phyloP scores from a whole-genome alignment of 805 yeast species.

The Monosporozyma siamensis region DNA sequence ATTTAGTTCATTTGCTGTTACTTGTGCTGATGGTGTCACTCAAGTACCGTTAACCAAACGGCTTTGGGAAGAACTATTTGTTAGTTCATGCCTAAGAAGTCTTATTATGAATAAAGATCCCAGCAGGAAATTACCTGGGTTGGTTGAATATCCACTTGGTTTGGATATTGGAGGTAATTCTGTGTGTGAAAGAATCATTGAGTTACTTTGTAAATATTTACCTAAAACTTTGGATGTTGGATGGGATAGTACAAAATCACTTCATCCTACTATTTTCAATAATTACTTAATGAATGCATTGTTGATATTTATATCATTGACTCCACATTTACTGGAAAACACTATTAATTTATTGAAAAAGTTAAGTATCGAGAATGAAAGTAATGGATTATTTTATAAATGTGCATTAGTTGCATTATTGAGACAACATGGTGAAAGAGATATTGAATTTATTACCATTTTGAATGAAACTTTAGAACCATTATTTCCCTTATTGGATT shows the following conservation, averaged over 20 bases:
- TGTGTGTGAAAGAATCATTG: constrained; percentile 28
- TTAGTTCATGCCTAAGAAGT: constrained; percentile 47
- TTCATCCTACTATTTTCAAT: constrained; percentile 32
- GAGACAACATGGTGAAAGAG: constrained; percentile 16
- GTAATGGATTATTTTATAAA: constrained; percentile 19
- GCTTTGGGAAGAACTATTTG: constrained; percentile 55
- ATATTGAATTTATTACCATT: constrained; percentile 15
- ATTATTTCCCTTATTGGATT: constrained; percentile 13
- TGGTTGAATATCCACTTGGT: constrained; percentile 41
- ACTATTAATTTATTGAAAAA: constrained; percentile 14
- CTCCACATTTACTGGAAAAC: constrained; percentile 16
- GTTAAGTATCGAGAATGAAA: constrained; percentile 15
- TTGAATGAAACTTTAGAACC: constrained; percentile 15
- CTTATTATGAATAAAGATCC: constrained; percentile 44
- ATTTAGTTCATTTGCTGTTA: constrained; percentile 24
- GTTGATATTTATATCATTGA: constrained; percentile 16
- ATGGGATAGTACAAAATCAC: constrained; percentile 25
- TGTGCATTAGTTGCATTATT: constrained; percentile 20
- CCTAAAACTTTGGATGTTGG: constrained; percentile 43
- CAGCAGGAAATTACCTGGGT: constrained; percentile 49
- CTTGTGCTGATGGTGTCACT: constrained; percentile 29
- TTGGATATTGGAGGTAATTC: constrained; percentile 23
- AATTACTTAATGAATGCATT: constrained; percentile 49
- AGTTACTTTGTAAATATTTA: constrained; percentile 35
- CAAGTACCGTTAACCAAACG: constrained; percentile 24